A percentile compares a stretch with the other conserved stretches of the same genome.
phyloP scores from a whole-genome alignment of 169 alveolate genomes.

The Perkinsus olseni region DNA sequence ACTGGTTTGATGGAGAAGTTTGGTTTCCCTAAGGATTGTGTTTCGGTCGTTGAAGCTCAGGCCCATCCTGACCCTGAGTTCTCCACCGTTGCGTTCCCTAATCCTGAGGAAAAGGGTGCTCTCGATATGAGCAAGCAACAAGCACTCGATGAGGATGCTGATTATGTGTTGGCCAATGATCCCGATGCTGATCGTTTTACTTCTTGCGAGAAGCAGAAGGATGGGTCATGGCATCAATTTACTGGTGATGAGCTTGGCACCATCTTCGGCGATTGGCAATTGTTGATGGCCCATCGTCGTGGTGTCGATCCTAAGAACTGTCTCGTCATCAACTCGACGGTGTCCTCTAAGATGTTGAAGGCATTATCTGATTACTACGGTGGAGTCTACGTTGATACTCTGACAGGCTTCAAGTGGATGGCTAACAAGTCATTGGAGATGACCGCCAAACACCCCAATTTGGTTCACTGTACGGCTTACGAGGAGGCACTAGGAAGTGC shows the following conservation, averaged over 20 bases:
- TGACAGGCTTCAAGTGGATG: constrained; percentile 50
- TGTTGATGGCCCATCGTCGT: constrained; percentile 24
- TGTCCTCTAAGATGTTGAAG: constrained; percentile 41
- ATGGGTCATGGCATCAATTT: constrained; percentile 46
- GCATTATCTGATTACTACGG: constrained; percentile 42
- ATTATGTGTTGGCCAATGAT: constrained; percentile 50
- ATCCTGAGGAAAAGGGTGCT: constrained; percentile 50
- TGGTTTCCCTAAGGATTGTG: constrained; percentile 35
- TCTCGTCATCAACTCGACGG: constrained; percentile 48
- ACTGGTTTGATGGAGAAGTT: constrained; percentile 40
- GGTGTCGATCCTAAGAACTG: constrained; percentile 27
- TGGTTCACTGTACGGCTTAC: constrained; percentile 31
- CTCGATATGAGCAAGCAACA: constrained; percentile 36
- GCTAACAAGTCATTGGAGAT: constrained; percentile 36
- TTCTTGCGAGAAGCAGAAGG: constrained; percentile 44
- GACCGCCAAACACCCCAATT: constrained; percentile 24
- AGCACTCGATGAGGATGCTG: constrained; percentile 40
- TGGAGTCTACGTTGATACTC: constrained; percentile 36
- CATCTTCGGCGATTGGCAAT: constrained; percentile 34
- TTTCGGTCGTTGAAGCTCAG: constrained; percentile 37
- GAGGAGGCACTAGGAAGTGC: constrained; percentile 53
- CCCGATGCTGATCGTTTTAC: constrained; percentile 60
- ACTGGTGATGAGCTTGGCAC: constrained; percentile 54
- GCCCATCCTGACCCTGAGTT: constrained; percentile 51
- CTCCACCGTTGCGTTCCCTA: constrained; percentile 52